Percentiles rank a stretch among this genome's conserved stretches.
phyloP scores from a whole-genome alignment of 192 early-diverging fungal species.

The Geranomyces variabilis region DNA sequence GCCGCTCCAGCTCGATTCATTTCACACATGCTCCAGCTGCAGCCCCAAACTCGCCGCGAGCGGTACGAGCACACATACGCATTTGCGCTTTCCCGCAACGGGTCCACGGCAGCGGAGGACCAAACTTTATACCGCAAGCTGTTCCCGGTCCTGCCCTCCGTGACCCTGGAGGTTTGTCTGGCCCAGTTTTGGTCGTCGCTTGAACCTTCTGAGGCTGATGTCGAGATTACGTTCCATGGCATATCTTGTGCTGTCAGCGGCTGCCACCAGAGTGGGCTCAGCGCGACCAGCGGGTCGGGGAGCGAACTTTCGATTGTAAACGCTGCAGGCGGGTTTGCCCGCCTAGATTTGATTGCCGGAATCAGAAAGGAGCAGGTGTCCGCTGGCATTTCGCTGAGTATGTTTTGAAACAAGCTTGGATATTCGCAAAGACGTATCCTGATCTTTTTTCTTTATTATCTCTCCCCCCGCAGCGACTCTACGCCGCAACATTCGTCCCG shows the following conservation, averaged over 20 bases:
- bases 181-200: conserved; percentile 90
- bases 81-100: conserved; percentile 56
- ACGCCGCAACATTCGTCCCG: conserved; percentile 70
- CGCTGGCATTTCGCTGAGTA: conserved; percentile 50
- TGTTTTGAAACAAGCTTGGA: conserved; percentile 36
- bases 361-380: conserved; percentile 73
- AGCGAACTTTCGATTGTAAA: conserved; percentile 43
- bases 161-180: conserved; percentile 78
- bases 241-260: conserved; percentile 55
- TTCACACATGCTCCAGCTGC: conserved; percentile 75
- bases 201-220: conserved; percentile 67
- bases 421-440: not conserved
- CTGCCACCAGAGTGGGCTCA: conserved; percentile 29
- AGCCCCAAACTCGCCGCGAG: conserved; percentile 66
- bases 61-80: conserved; percentile 60
- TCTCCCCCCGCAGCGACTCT: too few relatives aligned
- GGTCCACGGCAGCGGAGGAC: conserved; percentile 40
- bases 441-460: conserved; percentile 31
- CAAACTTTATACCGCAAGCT: conserved; percentile 53
- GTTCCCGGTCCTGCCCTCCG: conserved; percentile 68
- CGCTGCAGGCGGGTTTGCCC: conserved; percentile 61
- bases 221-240: conserved; percentile 81
- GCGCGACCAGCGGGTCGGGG: conserved; percentile 27
- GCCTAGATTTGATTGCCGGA: conserved; percentile 71
- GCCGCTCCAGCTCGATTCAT: conserved; percentile 65